Evolutionary conservation across 495 filamentous ascomycete species (phyloP).

Genomic region (Terfezia claveryi): DNA sequence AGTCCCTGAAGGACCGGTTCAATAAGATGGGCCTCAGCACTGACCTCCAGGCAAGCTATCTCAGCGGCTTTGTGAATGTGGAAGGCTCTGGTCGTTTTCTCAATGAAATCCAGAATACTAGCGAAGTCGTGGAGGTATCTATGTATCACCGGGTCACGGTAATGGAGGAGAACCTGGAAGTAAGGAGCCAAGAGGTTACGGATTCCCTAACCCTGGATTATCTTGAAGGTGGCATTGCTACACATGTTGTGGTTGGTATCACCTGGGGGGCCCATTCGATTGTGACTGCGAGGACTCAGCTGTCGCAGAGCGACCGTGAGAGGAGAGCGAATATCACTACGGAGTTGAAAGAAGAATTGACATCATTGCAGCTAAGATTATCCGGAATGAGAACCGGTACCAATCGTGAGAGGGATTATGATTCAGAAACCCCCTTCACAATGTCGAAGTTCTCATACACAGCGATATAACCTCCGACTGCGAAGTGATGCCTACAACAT

Average conservation of each 20-base stretch:
- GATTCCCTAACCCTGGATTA: neutral
- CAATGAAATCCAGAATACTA: slow-evolving; percentile 1
- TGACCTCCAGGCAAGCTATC: slow-evolving; percentile 9
- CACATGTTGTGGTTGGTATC: slow-evolving; percentile 14
- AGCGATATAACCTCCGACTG: neutral
- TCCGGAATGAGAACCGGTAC: neutral
- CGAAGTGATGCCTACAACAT: neutral
- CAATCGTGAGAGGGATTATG: too few species aligned
- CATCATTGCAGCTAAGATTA: neutral
- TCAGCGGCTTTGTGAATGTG: slow-evolving; percentile 6
- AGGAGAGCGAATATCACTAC: too few species aligned
- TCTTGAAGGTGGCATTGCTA: slow-evolving; percentile 4
- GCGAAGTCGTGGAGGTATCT: slow-evolving; percentile 2
- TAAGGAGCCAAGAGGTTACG: slow-evolving; percentile 1
- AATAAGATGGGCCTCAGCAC: slow-evolving; percentile 4
- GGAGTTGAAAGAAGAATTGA: neutral
- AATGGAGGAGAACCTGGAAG: slow-evolving; percentile 7
- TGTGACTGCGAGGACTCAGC: slow-evolving; percentile 1
- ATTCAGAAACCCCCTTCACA: neutral
- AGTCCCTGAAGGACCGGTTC: slow-evolving; percentile 10
- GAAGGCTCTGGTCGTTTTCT: slow-evolving; percentile 8
- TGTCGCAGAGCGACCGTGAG: neutral
- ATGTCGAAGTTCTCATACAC: neutral
- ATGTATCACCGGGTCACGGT: slow-evolving; percentile 6
- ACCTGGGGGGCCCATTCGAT: slow-evolving; percentile 14